Evolutionary conservation across 106 monocot species (phyloP).

Genomic region (Vanilla planifolia): DNA sequence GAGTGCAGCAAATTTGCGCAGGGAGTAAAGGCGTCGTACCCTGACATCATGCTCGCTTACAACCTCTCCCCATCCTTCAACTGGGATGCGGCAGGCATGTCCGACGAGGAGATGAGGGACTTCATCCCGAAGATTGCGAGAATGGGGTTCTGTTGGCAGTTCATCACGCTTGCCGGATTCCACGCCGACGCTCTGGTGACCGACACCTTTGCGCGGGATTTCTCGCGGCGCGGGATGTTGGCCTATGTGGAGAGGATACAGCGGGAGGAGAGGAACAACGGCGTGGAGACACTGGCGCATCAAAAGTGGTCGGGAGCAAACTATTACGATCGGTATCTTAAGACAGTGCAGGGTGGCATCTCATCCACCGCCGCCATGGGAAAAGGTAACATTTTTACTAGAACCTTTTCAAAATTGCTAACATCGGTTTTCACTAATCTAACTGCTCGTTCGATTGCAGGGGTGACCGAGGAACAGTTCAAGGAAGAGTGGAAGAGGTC

Average conservation of each 20-base stretch:
- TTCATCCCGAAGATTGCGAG: conserved; percentile 82
- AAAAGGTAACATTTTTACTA: conserved; percentile 42
- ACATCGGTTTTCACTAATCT: background rate
- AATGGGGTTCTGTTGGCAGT: conserved; percentile 91
- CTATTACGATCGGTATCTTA: conserved; percentile 75
- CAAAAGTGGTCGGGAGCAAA: conserved; percentile 98
- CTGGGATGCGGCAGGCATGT: conserved; percentile 95
- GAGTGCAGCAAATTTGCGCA: conserved; percentile 71
- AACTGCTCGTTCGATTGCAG: conserved; percentile 18
- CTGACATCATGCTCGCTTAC: conserved; percentile 85
- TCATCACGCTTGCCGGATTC: conserved; percentile 89
- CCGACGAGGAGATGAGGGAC: conserved; percentile 56
- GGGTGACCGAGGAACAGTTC: conserved; percentile 93
- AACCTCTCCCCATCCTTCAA: conserved; percentile 98
- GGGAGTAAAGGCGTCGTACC: conserved; percentile 48
- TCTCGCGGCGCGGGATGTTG: conserved; percentile 68
- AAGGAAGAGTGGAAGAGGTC: conserved; percentile 48
- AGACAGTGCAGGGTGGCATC: conserved; percentile 94
- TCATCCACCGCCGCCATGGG: conserved; percentile 97
- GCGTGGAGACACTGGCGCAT: conserved; percentile 80
- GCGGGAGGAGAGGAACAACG: conserved; percentile 85
- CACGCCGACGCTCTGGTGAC: conserved; percentile 79
- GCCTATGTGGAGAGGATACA: conserved; percentile 97
- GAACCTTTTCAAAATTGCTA: background rate
- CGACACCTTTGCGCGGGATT: conserved; percentile 79